Conservation (phyloP, 1,139 yeast species). For the Hanseniaspora uvarum region DNA sequence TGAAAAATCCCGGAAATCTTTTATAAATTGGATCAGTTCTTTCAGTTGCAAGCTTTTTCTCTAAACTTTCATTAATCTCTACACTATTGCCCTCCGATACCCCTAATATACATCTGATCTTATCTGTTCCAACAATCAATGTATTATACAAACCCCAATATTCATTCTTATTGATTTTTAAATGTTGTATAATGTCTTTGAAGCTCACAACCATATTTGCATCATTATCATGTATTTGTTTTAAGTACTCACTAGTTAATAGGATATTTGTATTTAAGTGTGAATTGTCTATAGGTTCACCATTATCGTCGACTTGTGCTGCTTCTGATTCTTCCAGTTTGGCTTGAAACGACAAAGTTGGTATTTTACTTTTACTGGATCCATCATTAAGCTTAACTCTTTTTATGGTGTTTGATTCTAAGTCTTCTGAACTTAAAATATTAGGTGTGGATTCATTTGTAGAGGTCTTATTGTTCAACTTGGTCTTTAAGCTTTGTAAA, state of each 20-base stretch:
- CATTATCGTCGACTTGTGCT: slow-evolving; percentile 3
- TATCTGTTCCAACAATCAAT: slow-evolving; percentile 7
- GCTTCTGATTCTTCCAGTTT: slow-evolving; percentile 1
- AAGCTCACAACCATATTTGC: slow-evolving; percentile 4
- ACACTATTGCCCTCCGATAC: slow-evolving; percentile 33
- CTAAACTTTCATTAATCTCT: slow-evolving; percentile 12
- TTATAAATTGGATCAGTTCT: slow-evolving; percentile 63
- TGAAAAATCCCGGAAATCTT: slow-evolving; percentile 57
- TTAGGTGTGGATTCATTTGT: background rate
- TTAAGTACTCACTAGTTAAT: slow-evolving; percentile 9
- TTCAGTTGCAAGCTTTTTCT: slow-evolving; percentile 39
- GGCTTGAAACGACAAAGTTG: slow-evolving; percentile 13
- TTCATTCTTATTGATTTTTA: slow-evolving; percentile 36
- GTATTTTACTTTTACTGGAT: background rate
- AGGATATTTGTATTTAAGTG: slow-evolving; percentile 14
- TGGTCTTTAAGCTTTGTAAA: slow-evolving; percentile 11
- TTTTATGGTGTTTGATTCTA: background rate
- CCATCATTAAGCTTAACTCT: slow-evolving; percentile 12
- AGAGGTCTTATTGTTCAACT: background rate
- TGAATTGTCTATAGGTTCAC: slow-evolving; percentile 3
- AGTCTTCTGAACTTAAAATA: background rate
- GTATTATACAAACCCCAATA: slow-evolving; percentile 22
- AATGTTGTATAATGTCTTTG: slow-evolving; percentile 47
- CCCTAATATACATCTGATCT: slow-evolving; percentile 21
- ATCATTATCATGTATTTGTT: slow-evolving; percentile 14